phyloP scores from a whole-genome alignment of 1,139 yeast genomes.

The Pneumocystis canis region DNA sequence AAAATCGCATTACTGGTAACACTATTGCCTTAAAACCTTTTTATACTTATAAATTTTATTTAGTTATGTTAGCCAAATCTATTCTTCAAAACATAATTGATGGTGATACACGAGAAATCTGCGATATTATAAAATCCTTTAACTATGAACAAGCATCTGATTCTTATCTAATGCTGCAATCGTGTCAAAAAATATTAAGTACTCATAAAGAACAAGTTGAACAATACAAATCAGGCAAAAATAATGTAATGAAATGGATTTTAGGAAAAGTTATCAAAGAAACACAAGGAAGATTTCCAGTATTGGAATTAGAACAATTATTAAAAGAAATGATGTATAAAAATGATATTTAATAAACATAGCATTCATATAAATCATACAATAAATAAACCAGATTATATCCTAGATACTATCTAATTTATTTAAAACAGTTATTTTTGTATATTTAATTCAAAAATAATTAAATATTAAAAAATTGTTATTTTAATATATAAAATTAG shows the following conservation, averaged over 20 bases:
- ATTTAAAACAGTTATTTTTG: not conserved
- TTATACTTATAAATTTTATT: not conserved
- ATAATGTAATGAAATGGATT: slow-evolving; percentile 53
- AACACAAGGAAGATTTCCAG: slow-evolving; percentile 38
- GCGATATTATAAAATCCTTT: slow-evolving; percentile 38
- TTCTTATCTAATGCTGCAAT: slow-evolving; percentile 33
- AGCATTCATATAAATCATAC: not conserved
- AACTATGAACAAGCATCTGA: slow-evolving; percentile 37
- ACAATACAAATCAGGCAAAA: slow-evolving; percentile 40
- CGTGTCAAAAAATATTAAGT: slow-evolving; percentile 41
- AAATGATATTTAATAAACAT: not conserved
- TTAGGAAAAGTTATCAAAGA: slow-evolving; percentile 76
- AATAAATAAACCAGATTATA: not conserved
- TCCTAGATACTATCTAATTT: not conserved
- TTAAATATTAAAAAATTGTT: not conserved
- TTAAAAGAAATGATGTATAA: not conserved
- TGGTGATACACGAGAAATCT: slow-evolving; percentile 28
- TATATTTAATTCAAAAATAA: not conserved
- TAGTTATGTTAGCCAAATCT: slow-evolving; percentile 37
- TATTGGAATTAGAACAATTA: slow-evolving; percentile 10
- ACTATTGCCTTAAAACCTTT: slow-evolving; percentile 17
- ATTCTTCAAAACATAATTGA: slow-evolving; percentile 45
- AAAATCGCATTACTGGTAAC: slow-evolving; percentile 33
- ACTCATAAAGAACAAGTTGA: slow-evolving; percentile 44
- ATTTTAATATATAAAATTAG: not conserved